Conservation (phyloP, 2,329 filamentous ascomycete species). For the Zymoseptoria crescenta region DNA sequence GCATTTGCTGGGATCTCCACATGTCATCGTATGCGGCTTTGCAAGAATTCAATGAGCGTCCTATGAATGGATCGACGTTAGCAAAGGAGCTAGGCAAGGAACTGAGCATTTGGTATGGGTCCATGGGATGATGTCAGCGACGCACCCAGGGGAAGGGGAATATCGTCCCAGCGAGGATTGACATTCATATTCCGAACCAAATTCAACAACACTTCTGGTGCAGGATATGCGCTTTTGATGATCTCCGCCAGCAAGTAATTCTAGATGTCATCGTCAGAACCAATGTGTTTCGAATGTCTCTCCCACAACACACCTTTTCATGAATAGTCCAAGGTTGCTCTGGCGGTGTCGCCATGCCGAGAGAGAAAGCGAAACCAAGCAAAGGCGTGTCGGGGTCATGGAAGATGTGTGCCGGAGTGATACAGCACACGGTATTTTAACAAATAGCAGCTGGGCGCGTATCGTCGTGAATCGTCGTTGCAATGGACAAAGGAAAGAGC, state of each 20-base stretch:
- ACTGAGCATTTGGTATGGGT: not conserved
- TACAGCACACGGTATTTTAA: constrained; percentile 20
- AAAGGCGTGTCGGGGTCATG: constrained; percentile 20
- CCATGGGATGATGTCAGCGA: constrained; percentile 1
- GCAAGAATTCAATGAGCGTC: constrained; percentile 29
- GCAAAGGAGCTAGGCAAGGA: constrained; percentile 9
- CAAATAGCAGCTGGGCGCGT: constrained; percentile 20
- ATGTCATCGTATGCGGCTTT: constrained; percentile 25
- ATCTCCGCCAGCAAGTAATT: constrained; percentile 44
- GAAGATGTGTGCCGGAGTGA: constrained; percentile 24
- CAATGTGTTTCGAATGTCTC: constrained; percentile 8
- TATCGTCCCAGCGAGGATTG: constrained; percentile 43
- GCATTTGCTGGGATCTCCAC: constrained; percentile 16
- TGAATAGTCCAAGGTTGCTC: constrained; percentile 40
- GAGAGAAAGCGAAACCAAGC: constrained; percentile 24
- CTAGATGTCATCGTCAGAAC: constrained; percentile 20
- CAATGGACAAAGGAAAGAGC: constrained; percentile 17
- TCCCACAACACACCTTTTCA: constrained; percentile 36
- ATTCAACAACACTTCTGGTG: constrained; percentile 37
- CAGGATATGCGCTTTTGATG: constrained; percentile 41
- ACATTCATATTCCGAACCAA: constrained; percentile 38
- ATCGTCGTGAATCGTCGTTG: constrained; percentile 3
- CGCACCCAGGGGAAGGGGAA: constrained; percentile 44
- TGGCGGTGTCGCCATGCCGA: constrained; percentile 37
- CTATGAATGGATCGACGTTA: constrained; percentile 15